These are phyloP conservation scores for Raddia guianensis DNA, from an alignment of 176 grass and related monocot genomes.

Conservation along the genomic window DNA sequence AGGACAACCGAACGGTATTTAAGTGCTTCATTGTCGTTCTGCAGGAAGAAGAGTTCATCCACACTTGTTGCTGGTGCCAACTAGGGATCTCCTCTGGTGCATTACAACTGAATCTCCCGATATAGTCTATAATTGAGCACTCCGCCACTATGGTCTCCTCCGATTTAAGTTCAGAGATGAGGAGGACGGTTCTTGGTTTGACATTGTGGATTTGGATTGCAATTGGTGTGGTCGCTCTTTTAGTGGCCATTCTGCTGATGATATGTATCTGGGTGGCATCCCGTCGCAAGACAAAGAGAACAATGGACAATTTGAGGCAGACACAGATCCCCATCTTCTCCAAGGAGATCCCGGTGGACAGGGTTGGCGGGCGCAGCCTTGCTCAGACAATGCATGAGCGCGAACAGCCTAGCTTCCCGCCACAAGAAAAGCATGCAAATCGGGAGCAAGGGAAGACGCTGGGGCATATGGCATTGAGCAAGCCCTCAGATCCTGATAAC, in stretches of 20 bases:
- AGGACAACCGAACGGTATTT: background rate
- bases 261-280: slow-evolving; percentile 79
- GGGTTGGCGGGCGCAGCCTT: slow-evolving; percentile 67
- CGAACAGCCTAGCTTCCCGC: slow-evolving; percentile 53
- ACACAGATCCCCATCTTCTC: slow-evolving; percentile 94
- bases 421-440: slow-evolving; percentile 50
- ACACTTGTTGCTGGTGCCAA: slow-evolving; percentile 38
- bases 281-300: slow-evolving; percentile 62
- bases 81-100: slow-evolving; percentile 27
- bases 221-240: slow-evolving; percentile 67
- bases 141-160: slow-evolving; percentile 43
- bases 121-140: slow-evolving; percentile 23
- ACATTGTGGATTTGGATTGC: slow-evolving; percentile 87
- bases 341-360: slow-evolving; percentile 91
- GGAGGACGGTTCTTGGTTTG: slow-evolving; percentile 70
- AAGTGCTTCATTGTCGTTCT: slow-evolving; percentile 11
- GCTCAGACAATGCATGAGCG: slow-evolving; percentile 71
- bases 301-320: slow-evolving; percentile 55
- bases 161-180: slow-evolving; percentile 58
- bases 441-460: slow-evolving; percentile 58
- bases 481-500: slow-evolving; percentile 84
- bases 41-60: slow-evolving; percentile 38
- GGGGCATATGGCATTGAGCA: slow-evolving; percentile 59
- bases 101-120: background rate
- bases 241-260: slow-evolving; percentile 76